A percentile compares a stretch with the other conserved stretches of the same genome.
These are phyloP conservation scores for Penicillium egyptiacum DNA, from an alignment of 495 filamentous ascomycete species.

Conservation along the genomic window DNA sequence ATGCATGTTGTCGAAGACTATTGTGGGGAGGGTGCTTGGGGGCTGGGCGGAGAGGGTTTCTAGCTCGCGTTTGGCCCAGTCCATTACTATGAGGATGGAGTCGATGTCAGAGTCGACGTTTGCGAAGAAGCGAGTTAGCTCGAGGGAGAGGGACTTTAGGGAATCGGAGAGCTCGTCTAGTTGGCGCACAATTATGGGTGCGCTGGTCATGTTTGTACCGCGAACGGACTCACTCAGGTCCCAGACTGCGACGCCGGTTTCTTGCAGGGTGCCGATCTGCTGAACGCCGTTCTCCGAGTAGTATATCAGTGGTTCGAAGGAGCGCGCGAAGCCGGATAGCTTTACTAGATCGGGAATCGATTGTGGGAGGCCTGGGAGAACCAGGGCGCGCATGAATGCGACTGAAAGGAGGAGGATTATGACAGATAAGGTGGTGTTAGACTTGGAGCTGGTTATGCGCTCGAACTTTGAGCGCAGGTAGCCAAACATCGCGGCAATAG, in stretches of 20 bases:
- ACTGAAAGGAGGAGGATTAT: constrained; percentile 59
- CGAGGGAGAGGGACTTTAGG: constrained; percentile 74
- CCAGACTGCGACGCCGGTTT: constrained; percentile 88
- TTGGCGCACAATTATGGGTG: constrained; percentile 78
- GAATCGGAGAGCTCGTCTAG: constrained; percentile 81
- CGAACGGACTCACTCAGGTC: constrained; percentile 86
- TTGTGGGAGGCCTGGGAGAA: constrained; percentile 62
- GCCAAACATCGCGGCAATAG: constrained; percentile 70
- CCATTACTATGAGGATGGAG: constrained; percentile 88
- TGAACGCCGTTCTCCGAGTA: constrained; percentile 85
- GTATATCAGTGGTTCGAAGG: constrained; percentile 88
- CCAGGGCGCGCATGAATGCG: constrained; percentile 60
- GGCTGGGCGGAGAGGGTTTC: constrained; percentile 53
- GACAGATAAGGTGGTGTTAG: constrained; percentile 63
- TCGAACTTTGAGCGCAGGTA: constrained; percentile 59
- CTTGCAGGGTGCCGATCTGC: constrained; percentile 81
- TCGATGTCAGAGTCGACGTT: constrained; percentile 92
- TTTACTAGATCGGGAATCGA: constrained; percentile 87
- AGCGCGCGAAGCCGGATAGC: constrained; percentile 80
- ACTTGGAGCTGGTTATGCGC: constrained; percentile 55
- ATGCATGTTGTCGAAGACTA: constrained; percentile 77
- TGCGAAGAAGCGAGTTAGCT: constrained; percentile 84
- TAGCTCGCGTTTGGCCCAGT: constrained; percentile 87
- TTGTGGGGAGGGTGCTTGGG: constrained; percentile 56
- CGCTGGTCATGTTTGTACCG: constrained; percentile 84